Evolutionary conservation across 805 yeast genomes (phyloP), one percentile per base, ranked within the genome.

Genomic region (Zygosaccharomyces siamensis): DNA sequence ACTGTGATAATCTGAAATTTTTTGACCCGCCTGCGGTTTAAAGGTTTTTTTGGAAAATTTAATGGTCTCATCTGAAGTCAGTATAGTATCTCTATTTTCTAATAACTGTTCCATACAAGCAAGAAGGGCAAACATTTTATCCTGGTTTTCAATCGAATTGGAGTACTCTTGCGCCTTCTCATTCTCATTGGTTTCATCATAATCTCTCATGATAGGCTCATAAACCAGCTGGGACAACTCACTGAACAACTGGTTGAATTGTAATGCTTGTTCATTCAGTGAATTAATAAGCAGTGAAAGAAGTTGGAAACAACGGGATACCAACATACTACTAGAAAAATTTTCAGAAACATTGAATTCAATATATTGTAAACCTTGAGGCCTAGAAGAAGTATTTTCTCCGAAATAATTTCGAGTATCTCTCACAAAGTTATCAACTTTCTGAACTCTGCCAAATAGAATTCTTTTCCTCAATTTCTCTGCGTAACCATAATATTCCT

Each of bases 91-190:
- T 48, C 84, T 63, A 54, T 79, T 83, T 26, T 59, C 64, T 28
- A 81, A 55, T 3, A 73, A 59, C 41, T 71, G 66, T 47, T 80
- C 79, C 6, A 86, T 50, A 16, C 78, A 76, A 45, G 78, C 80
- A 49, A 86, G 69, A 48, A 79, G 75, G 0, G 78, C 73, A 36
- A 80, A 79, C 0, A 84, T 84, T 49, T 77, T 73, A 49, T 85
- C 95, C 64, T 92, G 98, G 41, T 78, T 83, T 37, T 80, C 79
- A 43, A 92, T 70, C 0, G 95, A 82, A 4, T 76, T 77, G 10
- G 79, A 82, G 64, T 90, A 93, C 59, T 89, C 97, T 43, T 80
- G 85, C 11, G 90, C 89, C 45, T 83, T 80, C 12, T 59, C 64
- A 2, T 82, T 80, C 32, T 61, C 62, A 28, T 52, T 48, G 2